Evolutionary conservation across 768 basidiomycete genomes (phyloP).

Genomic region (Punctularia strigosozonata): DNA sequence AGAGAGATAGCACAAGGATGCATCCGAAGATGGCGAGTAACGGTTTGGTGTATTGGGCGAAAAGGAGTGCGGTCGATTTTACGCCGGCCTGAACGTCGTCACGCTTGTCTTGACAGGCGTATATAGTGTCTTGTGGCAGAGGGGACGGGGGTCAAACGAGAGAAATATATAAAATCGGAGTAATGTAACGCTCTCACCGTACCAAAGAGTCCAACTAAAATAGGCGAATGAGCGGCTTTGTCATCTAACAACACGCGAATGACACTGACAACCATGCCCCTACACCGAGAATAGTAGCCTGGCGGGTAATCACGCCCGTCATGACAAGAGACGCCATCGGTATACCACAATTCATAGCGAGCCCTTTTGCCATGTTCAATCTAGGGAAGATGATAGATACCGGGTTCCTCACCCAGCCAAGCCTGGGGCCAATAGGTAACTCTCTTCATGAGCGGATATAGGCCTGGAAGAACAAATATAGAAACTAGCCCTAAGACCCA

Average conservation of each 20-base stretch:
- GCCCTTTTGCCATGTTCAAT: constrained; percentile 6
- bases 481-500: constrained; percentile 10
- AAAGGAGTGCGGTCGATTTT: constrained; percentile 53
- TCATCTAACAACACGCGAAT: constrained; percentile 2
- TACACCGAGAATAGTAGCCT: no score
- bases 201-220: constrained; percentile 10
- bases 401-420: constrained; percentile 13
- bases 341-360: constrained; percentile 10
- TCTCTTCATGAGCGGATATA: constrained; percentile 19
- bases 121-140: constrained; percentile 55
- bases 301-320: no score
- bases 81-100: constrained; percentile 49
- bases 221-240: not conserved
- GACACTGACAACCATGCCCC: constrained; percentile 6
- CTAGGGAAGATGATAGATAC: constrained; percentile 3
- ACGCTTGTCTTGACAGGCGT: constrained; percentile 48
- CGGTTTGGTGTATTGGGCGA: constrained; percentile 30
- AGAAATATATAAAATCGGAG: not conserved
- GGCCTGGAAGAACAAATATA: constrained; percentile 10
- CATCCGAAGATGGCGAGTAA: constrained; percentile 30
- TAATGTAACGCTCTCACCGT: not conserved
- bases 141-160: constrained; percentile 27
- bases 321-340: no score
- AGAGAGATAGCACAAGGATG: no score
- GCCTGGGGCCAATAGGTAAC: constrained; percentile 19